Percentiles rank a stretch among this genome's conserved stretches.
Conservation (phyloP, 192 early-diverging fungal species). For the Gaertneriomyces semiglobifer region DNA sequence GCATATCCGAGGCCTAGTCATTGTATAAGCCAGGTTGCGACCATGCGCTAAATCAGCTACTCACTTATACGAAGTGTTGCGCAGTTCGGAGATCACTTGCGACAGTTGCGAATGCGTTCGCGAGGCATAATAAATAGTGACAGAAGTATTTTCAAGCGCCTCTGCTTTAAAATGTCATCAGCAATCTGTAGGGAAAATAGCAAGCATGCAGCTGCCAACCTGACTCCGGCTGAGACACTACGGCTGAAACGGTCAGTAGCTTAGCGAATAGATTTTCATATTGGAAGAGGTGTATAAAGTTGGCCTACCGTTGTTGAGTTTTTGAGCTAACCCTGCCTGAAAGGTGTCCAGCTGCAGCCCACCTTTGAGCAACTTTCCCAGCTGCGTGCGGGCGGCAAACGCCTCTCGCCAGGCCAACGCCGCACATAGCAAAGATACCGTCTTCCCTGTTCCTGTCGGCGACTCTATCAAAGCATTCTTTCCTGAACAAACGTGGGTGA, state of each 20-base stretch:
- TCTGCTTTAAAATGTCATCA: too few species aligned
- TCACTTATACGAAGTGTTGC: conserved; percentile 46
- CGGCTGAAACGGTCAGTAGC: too few species aligned
- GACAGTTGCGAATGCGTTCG: conserved; percentile 60
- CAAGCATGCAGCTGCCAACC: too few species aligned
- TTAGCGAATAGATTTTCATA: too few species aligned
- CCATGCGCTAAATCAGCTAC: not conserved
- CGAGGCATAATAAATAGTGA: conserved; percentile 32
- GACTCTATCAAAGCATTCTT: conserved; percentile 67
- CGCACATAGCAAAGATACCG: conserved; percentile 68
- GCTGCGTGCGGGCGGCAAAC: conserved; percentile 31
- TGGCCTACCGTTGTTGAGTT: not conserved
- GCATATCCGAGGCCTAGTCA: conserved; percentile 8
- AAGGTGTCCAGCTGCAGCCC: not conserved
- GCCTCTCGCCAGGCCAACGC: conserved; percentile 63
- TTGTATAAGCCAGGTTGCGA: not conserved
- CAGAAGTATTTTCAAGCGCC: too few species aligned
- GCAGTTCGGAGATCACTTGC: conserved; percentile 51
- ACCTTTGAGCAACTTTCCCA: conserved; percentile 2
- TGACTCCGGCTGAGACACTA: too few species aligned
- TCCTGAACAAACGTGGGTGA: conserved; percentile 39
- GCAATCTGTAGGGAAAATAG: too few species aligned
- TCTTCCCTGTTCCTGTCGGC: conserved; percentile 70
- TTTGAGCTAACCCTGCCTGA: not conserved
- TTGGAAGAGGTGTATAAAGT: too few species aligned